phyloP scores from a whole-genome alignment of 2,329 filamentous ascomycete genomes.

The Stachybotrys elegans region DNA sequence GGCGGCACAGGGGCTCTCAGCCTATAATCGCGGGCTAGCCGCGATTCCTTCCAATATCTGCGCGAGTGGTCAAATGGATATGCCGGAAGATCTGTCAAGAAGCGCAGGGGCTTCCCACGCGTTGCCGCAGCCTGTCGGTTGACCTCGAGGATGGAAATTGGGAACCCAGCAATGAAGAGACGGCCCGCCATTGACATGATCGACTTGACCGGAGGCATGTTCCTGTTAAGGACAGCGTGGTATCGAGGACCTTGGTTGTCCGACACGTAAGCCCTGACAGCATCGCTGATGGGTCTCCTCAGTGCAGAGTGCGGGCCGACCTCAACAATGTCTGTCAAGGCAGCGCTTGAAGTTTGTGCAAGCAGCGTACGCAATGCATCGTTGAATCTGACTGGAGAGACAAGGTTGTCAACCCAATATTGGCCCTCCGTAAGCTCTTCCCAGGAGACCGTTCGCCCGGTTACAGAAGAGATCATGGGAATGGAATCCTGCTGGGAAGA shows the following conservation, averaged over 20 bases:
- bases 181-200: slow-evolving; percentile 11
- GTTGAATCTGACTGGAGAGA: slow-evolving; percentile 2
- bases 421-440: background rate
- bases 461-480: slow-evolving; percentile 9
- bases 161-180: slow-evolving; percentile 10
- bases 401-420: slow-evolving; percentile 1
- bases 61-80: slow-evolving; percentile 21
- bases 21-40: slow-evolving; percentile 17
- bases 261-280: slow-evolving; percentile 7
- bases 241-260: too few relatives aligned
- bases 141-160: slow-evolving; percentile 7
- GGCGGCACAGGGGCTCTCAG: slow-evolving; percentile 15
- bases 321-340: slow-evolving; percentile 12
- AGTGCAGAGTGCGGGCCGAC: slow-evolving; percentile 22
- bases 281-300: slow-evolving; percentile 17
- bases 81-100: slow-evolving; percentile 34
- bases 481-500: background rate
- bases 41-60: slow-evolving; percentile 29
- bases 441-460: background rate
- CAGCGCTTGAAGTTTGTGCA: too few relatives aligned
- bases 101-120: too few relatives aligned
- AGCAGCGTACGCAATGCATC: background rate
- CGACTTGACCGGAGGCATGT: slow-evolving; percentile 5
- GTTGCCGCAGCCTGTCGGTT: too few relatives aligned
- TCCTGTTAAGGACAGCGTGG: too few relatives aligned